Conservation (phyloP, 768 basidiomycete genomes). For the Gelatoporia subvermispora region DNA sequence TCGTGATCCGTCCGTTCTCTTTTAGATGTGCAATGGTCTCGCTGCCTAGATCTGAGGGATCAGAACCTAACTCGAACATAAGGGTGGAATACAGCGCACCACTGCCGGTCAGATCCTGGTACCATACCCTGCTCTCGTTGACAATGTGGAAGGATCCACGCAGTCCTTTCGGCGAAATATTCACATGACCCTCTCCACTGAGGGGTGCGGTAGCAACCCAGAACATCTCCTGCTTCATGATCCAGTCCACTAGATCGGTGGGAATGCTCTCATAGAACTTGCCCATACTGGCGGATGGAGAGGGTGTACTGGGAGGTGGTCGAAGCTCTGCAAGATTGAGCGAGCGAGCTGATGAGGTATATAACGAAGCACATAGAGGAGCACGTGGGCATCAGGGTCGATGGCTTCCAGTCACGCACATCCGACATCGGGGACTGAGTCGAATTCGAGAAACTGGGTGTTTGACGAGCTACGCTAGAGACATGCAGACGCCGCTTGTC, state of each 20-base stretch:
- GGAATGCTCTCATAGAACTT: constrained; percentile 55
- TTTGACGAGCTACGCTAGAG: no score
- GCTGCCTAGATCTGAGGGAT: constrained; percentile 38
- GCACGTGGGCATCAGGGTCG: no score
- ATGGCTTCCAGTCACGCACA: no score
- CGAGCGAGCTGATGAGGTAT: no score
- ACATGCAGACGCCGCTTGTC: no score
- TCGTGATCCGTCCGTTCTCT: constrained; percentile 60
- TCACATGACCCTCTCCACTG: constrained; percentile 51
- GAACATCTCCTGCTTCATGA: constrained; percentile 59
- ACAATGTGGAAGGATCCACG: constrained; percentile 57
- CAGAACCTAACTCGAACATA: no score
- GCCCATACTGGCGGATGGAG: constrained; percentile 44
- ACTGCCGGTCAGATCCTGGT: constrained; percentile 69
- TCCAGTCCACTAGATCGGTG: constrained; percentile 48
- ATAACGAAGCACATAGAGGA: no score
- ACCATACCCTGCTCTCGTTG: constrained; percentile 55
- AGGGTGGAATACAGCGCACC: constrained; percentile 48
- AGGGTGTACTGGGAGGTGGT: no score
- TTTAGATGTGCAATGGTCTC: constrained; percentile 58
- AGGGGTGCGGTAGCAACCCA: constrained; percentile 71
- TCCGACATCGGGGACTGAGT: no score
- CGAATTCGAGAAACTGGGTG: no score
- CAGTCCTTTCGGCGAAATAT: constrained; percentile 63
- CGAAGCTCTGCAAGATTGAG: background rate